Base-by-base conservation (phyloP, 192 early-diverging fungal species). In the Endogone sp. region DNA sequence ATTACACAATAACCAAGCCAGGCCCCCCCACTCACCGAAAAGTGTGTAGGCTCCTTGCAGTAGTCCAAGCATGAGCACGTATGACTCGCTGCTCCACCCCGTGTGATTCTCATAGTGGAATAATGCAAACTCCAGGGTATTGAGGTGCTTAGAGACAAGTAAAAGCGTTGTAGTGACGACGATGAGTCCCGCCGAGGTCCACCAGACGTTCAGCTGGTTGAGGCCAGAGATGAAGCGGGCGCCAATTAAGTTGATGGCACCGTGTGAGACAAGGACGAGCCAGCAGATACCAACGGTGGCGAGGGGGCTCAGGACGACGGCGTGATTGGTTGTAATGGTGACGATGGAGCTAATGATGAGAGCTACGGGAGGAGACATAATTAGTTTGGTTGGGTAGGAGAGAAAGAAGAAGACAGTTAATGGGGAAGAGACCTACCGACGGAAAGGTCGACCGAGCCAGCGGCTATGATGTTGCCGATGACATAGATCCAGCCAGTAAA, bases 51-150 rank as follows among this genome's bases (percentile, higher is more conserved):
- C 70, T 20, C 70, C 75, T 56, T 70, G 66, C 30, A 76, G 55
- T 69, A 76, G 71, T 8, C 69, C 70, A 22, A 76, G 54, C 30
- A 76, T 24, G 26, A 76, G 24, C 4, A 76, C 66, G 58, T 76
- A 76, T 2, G 25, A 10, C 13, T 63, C 60, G 65, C 66, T 68
- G 20, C 66, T 60, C 60, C 71, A 76, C 4, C 75, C 75, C 22
- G 69, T 76, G 20, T 76, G 56, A 61, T 76, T 76, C 62, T 76
- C 70, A 31, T 76, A 76, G 60, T 76, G 62, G 3, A 63, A 69
- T 22, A 76, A 71, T 1, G 71, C 70, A 69, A 69, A 76, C 29
- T 37, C 28, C 0, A 59, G 57, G 2, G 57, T 13, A n/a, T 71
- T 65, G 44, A 68, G 69, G 4, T 66, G 26, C 22, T 32, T 32